Conservation (phyloP, 257 asterid species). For the Solanum tarapatanum region DNA sequence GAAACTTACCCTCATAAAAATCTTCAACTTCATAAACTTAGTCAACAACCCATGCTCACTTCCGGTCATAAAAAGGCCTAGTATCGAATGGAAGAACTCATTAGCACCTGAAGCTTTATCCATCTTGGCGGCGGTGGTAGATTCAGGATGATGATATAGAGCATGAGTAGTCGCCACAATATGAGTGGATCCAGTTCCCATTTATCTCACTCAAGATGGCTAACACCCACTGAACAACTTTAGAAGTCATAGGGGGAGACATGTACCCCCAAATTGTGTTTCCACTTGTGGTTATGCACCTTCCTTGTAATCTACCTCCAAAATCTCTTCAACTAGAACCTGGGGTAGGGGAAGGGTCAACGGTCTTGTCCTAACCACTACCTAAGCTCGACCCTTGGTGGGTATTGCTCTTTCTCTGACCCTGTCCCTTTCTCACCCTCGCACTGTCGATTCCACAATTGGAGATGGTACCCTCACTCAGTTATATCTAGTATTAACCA, state of each 20-base stretch:
- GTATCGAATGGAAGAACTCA: not conserved
- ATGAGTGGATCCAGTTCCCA: not conserved
- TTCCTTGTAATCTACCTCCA: not conserved
- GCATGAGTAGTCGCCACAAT: not conserved
- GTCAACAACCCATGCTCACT: not conserved
- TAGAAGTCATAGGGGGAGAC: not conserved
- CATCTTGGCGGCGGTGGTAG: not conserved
- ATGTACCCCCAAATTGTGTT: not conserved
- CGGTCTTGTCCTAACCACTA: not conserved
- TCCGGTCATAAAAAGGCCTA: not conserved
- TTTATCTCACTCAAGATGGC: not conserved
- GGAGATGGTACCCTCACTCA: no score
- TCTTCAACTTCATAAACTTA: not conserved
- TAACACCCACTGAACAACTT: not conserved
- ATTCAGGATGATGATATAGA: not conserved
- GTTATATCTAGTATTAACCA: no score
- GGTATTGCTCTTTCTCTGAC: no score
- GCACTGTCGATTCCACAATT: no score
- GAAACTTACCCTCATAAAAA: not conserved
- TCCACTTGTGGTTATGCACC: not conserved
- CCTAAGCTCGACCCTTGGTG: no score
- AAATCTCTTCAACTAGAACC: not conserved
- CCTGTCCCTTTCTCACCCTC: no score
- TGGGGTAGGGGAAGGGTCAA: not conserved
- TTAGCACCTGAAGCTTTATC: no score